Percentiles rank a stretch among this genome's conserved stretches.
phyloP scores from a whole-genome alignment of 495 filamentous ascomycete species.

The Daldinia grandis region DNA sequence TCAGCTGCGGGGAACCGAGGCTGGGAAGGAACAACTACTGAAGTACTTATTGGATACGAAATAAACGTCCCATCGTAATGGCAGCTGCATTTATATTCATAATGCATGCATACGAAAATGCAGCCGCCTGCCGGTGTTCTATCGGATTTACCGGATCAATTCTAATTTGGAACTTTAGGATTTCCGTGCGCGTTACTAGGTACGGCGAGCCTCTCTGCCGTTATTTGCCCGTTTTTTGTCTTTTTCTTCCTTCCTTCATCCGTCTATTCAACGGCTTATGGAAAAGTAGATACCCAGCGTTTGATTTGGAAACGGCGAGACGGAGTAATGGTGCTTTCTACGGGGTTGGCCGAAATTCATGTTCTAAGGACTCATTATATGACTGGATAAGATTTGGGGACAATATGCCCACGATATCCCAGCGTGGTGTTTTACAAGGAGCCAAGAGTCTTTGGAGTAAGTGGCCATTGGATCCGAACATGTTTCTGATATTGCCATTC shows the following conservation, averaged over 20 bases:
- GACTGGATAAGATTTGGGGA: not conserved
- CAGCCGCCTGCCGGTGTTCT: not conserved
- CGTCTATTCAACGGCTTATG: not conserved
- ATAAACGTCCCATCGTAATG: constrained; percentile 57
- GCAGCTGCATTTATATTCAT: not conserved
- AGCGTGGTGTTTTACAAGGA: too few relatives aligned
- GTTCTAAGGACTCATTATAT: not conserved
- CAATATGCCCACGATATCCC: not conserved
- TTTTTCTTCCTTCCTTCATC: not conserved
- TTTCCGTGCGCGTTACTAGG: not conserved
- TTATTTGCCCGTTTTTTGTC: not conserved
- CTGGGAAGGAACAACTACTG: constrained; percentile 93
- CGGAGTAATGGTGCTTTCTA: constrained; percentile 13
- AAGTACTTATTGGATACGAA: constrained; percentile 94
- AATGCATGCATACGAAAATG: not conserved
- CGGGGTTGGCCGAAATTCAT: not conserved
- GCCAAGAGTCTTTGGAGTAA: too few relatives aligned
- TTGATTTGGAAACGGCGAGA: constrained; percentile 13
- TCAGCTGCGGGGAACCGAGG: constrained; percentile 89
- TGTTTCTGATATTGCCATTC: not conserved
- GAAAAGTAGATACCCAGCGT: constrained; percentile 24
- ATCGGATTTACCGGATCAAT: not conserved
- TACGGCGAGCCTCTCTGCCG: not conserved
- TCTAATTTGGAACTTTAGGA: not conserved
- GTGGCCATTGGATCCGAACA: not conserved